Evolutionary conservation across 768 basidiomycete species (phyloP).

Genomic region (Termitomyces sp.): DNA sequence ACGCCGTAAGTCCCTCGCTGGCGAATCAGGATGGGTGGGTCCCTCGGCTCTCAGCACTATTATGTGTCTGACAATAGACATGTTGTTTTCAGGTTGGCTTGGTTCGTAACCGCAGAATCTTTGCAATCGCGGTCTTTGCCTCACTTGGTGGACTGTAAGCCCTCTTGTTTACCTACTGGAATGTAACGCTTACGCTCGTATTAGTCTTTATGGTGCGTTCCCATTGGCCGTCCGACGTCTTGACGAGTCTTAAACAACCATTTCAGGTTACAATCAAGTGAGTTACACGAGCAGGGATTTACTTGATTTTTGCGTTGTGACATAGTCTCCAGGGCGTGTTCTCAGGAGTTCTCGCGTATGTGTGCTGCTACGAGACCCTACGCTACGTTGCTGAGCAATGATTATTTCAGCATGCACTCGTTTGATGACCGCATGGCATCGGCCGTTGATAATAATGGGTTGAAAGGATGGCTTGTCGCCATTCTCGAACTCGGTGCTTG

Average conservation of each 20-base stretch:
- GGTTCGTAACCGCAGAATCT: constrained; percentile 60
- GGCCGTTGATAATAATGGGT: constrained; percentile 45
- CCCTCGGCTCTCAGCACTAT: not conserved
- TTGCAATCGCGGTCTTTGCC: constrained; percentile 71
- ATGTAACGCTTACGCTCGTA: not conserved
- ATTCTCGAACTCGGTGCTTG: constrained; percentile 77
- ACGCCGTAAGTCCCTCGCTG: constrained; percentile 53
- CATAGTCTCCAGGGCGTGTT: constrained; percentile 56
- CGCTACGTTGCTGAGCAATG: not conserved
- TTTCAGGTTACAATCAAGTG: constrained; percentile 62
- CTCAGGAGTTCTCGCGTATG: constrained; percentile 64
- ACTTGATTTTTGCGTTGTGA: not conserved
- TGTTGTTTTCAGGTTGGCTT: constrained; percentile 47
- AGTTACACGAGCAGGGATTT: not conserved
- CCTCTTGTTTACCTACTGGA: not conserved
- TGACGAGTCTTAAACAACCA: not conserved
- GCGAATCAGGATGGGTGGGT: constrained; percentile 64
- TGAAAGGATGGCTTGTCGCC: constrained; percentile 70
- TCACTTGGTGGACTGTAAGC: constrained; percentile 74
- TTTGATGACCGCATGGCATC: constrained; percentile 54
- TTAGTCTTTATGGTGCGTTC: constrained; percentile 56
- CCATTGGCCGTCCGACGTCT: constrained; percentile 8
- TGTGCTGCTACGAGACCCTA: not conserved
- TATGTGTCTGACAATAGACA: not conserved
- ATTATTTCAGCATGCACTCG: constrained; percentile 39